Evolutionary conservation across 805 yeast species (phyloP), one percentile per base, ranked within the genome.

Genomic region (Spathaspora arborariae): DNA sequence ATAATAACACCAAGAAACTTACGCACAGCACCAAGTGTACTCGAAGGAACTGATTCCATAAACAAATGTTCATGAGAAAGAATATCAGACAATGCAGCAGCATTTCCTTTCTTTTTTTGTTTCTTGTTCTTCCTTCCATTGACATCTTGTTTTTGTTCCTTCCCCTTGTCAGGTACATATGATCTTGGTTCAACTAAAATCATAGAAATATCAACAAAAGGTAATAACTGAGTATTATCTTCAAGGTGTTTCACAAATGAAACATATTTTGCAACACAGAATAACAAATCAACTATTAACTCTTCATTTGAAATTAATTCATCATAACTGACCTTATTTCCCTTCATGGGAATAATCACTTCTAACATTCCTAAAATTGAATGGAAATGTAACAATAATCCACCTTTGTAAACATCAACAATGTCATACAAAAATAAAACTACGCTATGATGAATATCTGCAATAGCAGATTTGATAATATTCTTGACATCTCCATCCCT

Each of bases 41-140:
- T 21, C 0, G 50, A 35, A 4, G 82, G 70, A 13, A 80, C 72
- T 8, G 66, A 62, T 7, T 64, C 57, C 22, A 62, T 59, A 55
- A 85, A 85, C 45, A 79, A 68, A 45, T 78, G 81, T 40, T 82
- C 72, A 60, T 85, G 87, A 0, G 90, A 81, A 41, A 84, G 68
- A 24, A 85, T 59, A 64, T 86, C 95, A 7, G 91, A 78, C 51
- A 84, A 64, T 3, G 89, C 81, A 21, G 72, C 70, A 0, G 78
- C 52, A 15, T 63, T 64, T 34, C 64, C 63, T 40, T 59, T 63
- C 51, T 73, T 78, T 55, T 72, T 74, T 56, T 68, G 76, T 44
- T 73, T 61, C 45, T 59, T 64, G n/a, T 37, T 37, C 53, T 69
- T 68, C 47, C 68, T 70, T 41, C 58, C 62, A 42, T 41, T 36